Conservation (phyloP, 345 rosid genomes). For the Cardamine chenopodiifolia region DNA sequence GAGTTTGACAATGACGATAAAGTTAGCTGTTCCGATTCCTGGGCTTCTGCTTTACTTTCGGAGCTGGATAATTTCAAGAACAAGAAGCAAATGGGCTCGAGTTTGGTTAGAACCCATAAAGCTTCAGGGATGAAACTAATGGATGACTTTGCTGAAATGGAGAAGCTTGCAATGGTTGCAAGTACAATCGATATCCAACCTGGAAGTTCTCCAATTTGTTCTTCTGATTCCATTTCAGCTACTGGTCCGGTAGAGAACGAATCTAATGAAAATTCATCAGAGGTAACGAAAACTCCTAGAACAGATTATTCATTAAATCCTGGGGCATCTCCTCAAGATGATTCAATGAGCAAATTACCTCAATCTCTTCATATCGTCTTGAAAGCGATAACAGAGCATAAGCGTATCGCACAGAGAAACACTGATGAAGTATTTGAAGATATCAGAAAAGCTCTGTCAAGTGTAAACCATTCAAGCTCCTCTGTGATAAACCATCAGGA, state of each 20-base stretch:
- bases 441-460: slow-evolving; percentile 54
- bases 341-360: slow-evolving; percentile 33
- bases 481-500: slow-evolving; percentile 27
- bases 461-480: slow-evolving; percentile 31
- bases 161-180: slow-evolving; percentile 67
- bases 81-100: slow-evolving; percentile 53
- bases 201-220: slow-evolving; percentile 41
- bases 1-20: slow-evolving; percentile 75
- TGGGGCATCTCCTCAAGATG: slow-evolving; percentile 38
- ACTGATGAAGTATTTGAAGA: slow-evolving; percentile 62
- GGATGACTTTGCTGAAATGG: slow-evolving; percentile 99
- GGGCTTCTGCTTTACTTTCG: slow-evolving; percentile 74
- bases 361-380: slow-evolving; percentile 57
- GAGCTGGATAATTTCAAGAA: slow-evolving; percentile 71
- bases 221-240: slow-evolving; percentile 42
- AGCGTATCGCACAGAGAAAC: slow-evolving; percentile 43
- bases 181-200: slow-evolving; percentile 47
- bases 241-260: slow-evolving; percentile 44
- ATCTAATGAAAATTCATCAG: slow-evolving; percentile 41
- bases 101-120: slow-evolving; percentile 52
- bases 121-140: slow-evolving; percentile 77
- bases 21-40: slow-evolving; percentile 70
- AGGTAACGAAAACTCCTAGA: slow-evolving; percentile 41
- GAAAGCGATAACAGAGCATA: slow-evolving; percentile 55
- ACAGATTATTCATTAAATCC: slow-evolving; percentile 39